Evolutionary conservation across 129 eudicot genomes (phyloP).

Genomic region (Artemisia argyi): DNA sequence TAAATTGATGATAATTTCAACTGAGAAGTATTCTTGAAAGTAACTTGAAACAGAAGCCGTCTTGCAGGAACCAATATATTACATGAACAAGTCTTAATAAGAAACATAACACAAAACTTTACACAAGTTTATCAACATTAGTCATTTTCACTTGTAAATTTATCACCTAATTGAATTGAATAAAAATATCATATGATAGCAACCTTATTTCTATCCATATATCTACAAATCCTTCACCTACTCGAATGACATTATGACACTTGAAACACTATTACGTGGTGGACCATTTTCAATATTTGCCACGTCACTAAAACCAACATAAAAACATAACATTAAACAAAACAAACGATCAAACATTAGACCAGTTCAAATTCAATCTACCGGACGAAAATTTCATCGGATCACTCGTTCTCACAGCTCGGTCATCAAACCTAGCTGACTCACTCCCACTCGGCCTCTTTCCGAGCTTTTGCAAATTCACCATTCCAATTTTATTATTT

Average conservation of each 20-base stretch:
- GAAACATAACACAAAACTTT: background rate
- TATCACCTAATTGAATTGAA: slow-evolving; percentile 4
- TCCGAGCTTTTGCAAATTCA: slow-evolving; percentile 36
- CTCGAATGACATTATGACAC: slow-evolving; percentile 4
- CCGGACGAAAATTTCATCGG: slow-evolving; percentile 61
- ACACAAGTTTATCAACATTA: background rate
- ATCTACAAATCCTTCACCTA: slow-evolving; percentile 11
- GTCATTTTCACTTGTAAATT: background rate
- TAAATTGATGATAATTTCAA: no score
- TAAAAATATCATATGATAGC: background rate
- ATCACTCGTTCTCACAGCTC: slow-evolving; percentile 44
- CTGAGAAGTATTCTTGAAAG: no score
- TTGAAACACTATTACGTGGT: background rate
- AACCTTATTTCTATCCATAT: slow-evolving; percentile 11
- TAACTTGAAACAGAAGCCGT: no score
- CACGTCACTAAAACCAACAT: background rate
- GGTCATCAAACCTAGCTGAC: slow-evolving; percentile 74
- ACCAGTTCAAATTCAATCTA: slow-evolving; percentile 37
- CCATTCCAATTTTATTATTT: slow-evolving; percentile 34
- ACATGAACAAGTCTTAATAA: no score
- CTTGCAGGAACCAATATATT: no score
- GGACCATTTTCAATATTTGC: slow-evolving; percentile 6
- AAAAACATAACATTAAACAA: background rate
- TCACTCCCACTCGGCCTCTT: slow-evolving; percentile 40
- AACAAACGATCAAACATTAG: background rate